phyloP scores from a whole-genome alignment of 75 land plant genomes.

The Isoetes taiwanensis region DNA sequence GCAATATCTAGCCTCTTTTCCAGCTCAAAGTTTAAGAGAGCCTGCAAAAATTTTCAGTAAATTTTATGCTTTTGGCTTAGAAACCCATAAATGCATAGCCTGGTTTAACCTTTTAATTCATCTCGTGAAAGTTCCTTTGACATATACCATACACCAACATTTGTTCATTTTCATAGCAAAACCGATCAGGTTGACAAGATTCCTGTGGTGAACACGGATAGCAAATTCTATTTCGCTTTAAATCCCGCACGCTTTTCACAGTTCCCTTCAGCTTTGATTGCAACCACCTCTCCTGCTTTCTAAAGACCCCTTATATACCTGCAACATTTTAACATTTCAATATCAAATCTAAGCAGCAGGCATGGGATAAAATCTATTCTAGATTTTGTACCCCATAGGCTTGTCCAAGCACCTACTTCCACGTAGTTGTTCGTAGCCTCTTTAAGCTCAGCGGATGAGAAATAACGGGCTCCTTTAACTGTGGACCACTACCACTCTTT shows the following conservation, averaged over 20 bases:
- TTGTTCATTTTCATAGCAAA: neutral
- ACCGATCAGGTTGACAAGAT: neutral
- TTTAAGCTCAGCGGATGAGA: slow-evolving; percentile 1
- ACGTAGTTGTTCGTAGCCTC: neutral
- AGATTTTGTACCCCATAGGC: no score
- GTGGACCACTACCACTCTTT: neutral
- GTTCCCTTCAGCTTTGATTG: slow-evolving; percentile 4
- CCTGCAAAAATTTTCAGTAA: neutral
- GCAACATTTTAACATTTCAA: neutral
- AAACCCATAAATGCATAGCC: neutral
- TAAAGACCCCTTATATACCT: neutral
- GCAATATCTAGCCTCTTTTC: slow-evolving; percentile 4
- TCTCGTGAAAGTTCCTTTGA: neutral
- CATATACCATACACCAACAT: slow-evolving; percentile 7
- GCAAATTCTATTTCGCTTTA: neutral
- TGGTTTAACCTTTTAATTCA: neutral
- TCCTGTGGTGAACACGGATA: neutral
- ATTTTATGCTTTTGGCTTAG: neutral
- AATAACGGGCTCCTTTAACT: neutral
- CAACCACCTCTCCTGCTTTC: neutral
- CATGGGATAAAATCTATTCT: no score
- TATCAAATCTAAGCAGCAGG: neutral
- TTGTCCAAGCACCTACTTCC: no score
- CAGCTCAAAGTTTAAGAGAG: neutral
- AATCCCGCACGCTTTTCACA: neutral